Conservation (phyloP, 495 filamentous ascomycete genomes). For the Aspergillus egyptiacus region DNA sequence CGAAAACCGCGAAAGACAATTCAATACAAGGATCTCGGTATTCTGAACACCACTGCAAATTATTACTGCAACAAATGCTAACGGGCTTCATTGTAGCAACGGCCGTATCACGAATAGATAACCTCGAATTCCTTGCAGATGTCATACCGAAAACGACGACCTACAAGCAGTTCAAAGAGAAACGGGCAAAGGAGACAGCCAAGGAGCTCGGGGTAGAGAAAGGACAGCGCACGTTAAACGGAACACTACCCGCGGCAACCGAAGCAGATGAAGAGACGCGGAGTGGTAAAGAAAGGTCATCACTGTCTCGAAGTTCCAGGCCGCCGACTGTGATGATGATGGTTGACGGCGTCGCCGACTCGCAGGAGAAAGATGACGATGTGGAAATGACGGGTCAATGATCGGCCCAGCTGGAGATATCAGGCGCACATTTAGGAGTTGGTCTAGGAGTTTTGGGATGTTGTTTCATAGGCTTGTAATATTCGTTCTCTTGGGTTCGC, state of each 20-base stretch:
- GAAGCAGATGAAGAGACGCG: conserved; percentile 30
- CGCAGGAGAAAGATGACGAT: conserved; percentile 23
- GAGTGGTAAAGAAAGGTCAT: conserved; percentile 17
- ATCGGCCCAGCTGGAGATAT: conserved; percentile 20
- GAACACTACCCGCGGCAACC: conserved; percentile 16
- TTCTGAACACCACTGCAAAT: conserved; percentile 9
- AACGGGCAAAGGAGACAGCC: conserved; percentile 43
- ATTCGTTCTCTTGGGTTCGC: conserved; percentile 9
- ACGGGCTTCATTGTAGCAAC: conserved; percentile 49
- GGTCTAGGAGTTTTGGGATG: conserved; percentile 15
- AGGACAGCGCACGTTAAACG: conserved; percentile 51
- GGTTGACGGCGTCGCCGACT: conserved; percentile 32
- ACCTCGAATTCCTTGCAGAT: conserved; percentile 91
- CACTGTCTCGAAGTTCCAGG: conserved; percentile 22
- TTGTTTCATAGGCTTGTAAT: conserved; percentile 7
- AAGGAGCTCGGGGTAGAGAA: conserved; percentile 43
- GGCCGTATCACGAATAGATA: conserved; percentile 82
- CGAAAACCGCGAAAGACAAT: conserved; percentile 87
- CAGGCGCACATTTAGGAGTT: conserved; percentile 18
- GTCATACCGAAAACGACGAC: conserved; percentile 80
- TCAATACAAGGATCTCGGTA: conserved; percentile 92
- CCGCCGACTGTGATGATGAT: conserved; percentile 34
- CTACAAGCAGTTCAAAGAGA: conserved; percentile 72
- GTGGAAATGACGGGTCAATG: conserved; percentile 42
- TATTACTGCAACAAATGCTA: conserved; percentile 1